Conservation (phyloP, 164 flowering plant genomes). For the Dillenia suffruticosa region DNA sequence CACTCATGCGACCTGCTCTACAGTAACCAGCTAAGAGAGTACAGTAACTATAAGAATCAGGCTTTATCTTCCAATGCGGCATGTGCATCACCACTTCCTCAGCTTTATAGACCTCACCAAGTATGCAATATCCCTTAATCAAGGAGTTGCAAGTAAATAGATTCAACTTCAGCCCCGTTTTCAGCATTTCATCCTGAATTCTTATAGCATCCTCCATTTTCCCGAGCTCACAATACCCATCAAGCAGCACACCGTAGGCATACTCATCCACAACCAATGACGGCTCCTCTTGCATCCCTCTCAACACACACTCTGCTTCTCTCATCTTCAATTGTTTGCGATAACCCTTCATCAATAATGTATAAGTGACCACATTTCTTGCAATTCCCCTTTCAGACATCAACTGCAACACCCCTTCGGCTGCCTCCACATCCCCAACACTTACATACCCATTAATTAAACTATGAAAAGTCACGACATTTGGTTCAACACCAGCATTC, state of each 20-base stretch:
- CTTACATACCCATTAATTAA: slow-evolving; percentile 72
- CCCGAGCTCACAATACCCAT: slow-evolving; percentile 64
- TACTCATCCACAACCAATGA: slow-evolving; percentile 49
- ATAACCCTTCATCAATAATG: slow-evolving; percentile 68
- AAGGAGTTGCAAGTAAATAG: slow-evolving; percentile 57
- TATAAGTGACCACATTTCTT: slow-evolving; percentile 52
- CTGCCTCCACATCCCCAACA: slow-evolving; percentile 54
- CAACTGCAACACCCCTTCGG: slow-evolving; percentile 37
- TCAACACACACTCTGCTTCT: slow-evolving; percentile 63
- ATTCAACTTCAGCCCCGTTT: slow-evolving; percentile 58
- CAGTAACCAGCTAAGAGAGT: slow-evolving; percentile 78
- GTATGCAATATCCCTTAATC: slow-evolving; percentile 77
- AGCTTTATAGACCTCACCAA: slow-evolving; percentile 53
- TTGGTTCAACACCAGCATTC: slow-evolving; percentile 53
- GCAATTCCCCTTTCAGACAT: slow-evolving; percentile 52
- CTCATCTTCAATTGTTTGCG: slow-evolving; percentile 53
- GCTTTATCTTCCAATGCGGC: slow-evolving; percentile 48
- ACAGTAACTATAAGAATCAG: slow-evolving; percentile 69
- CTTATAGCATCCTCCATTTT: slow-evolving; percentile 74
- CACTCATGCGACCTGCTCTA: slow-evolving; percentile 30
- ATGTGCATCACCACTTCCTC: slow-evolving; percentile 39
- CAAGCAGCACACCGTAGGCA: slow-evolving; percentile 63
- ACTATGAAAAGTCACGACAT: slow-evolving; percentile 59
- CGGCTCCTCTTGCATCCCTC: slow-evolving; percentile 30
- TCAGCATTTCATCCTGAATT: slow-evolving; percentile 60